Base-by-base conservation (phyloP, 1,284 basidiomycete genomes). In the Abortiporus biennis region DNA sequence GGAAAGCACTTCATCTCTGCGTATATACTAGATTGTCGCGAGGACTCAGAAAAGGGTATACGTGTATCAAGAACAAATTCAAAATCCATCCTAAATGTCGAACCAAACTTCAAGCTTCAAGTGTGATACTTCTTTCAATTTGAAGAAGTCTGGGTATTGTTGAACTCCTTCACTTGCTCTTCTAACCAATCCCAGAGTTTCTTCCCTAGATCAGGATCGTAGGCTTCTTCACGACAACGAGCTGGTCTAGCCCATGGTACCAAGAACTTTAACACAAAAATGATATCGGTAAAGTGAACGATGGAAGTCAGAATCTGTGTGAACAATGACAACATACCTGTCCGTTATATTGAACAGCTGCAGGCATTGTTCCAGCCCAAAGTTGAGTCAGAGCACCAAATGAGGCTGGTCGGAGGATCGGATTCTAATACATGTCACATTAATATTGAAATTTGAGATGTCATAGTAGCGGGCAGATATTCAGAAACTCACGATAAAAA, bases 241-340 rank as follows among this genome's bases (percentile, higher is more conserved):
- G 63, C 68, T 3, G 63, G 37, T 2, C 69, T 58, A 0, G 68
- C 73, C 69, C 69, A 76, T 1, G 73, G 71, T 4, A 69, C 63
- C 11, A 72, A 48, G 47, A 65, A 75, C 69, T n/a, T n/a, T n/a
- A n/a, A n/a, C n/a, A n/a, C n/a, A n/a, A n/a, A n/a, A n/a, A n/a
- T n/a, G n/a, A n/a, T n/a, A n/a, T n/a, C n/a, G n/a, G n/a, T n/a
- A n/a, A n/a, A n/a, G n/a, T n/a, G n/a, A n/a, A n/a, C n/a, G n/a
- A n/a, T n/a, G n/a, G n/a, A n/a, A n/a, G n/a, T n/a, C n/a, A n/a
- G n/a, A n/a, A n/a, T n/a, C n/a, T n/a, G n/a, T n/a, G n/a, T n/a
- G n/a, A n/a, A n/a, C n/a, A n/a, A n/a, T n/a, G n/a, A n/a, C n/a
- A n/a, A n/a, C n/a, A n/a, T n/a, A n/a, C n/a, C n/a, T 74, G 47